Evolutionary conservation across 1,284 basidiomycete species (phyloP).

Genomic region (Malassezia slooffiae): DNA sequence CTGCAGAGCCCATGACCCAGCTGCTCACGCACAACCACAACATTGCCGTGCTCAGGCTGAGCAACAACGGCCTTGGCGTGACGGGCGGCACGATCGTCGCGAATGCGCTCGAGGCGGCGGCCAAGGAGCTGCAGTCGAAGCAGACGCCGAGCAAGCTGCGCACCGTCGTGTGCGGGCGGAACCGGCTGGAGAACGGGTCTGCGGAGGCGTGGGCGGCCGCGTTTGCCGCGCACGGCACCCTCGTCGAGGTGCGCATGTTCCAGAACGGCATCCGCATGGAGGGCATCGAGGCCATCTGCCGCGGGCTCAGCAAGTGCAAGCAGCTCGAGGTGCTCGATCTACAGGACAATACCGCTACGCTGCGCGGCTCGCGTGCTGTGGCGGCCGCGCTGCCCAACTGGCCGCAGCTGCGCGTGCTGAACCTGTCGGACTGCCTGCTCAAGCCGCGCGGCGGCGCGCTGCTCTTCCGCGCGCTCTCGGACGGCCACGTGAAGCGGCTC

Average conservation of each 20-base stretch:
- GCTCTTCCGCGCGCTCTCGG: slow-evolving; percentile 27
- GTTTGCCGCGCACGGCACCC: slow-evolving; percentile 65
- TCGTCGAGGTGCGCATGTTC: slow-evolving; percentile 79
- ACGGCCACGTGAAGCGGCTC: slow-evolving; percentile 29
- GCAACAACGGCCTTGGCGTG: slow-evolving; percentile 95
- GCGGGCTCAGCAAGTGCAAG: slow-evolving; percentile 61
- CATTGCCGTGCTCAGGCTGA: slow-evolving; percentile 78
- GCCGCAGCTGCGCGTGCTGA: slow-evolving; percentile 63
- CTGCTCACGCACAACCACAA: slow-evolving; percentile 52
- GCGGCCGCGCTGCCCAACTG: slow-evolving; percentile 59
- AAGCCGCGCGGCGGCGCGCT: slow-evolving; percentile 52
- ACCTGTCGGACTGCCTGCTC: slow-evolving; percentile 84
- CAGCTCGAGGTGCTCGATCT: slow-evolving; percentile 71
- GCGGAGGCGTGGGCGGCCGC: slow-evolving; percentile 74
- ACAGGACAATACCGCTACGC: slow-evolving; percentile 88
- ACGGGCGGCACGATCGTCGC: slow-evolving; percentile 77
- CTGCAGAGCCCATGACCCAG: slow-evolving; percentile 84
- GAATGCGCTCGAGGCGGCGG: slow-evolving; percentile 68
- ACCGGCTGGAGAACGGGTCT: slow-evolving; percentile 83
- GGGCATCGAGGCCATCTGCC: slow-evolving; percentile 71
- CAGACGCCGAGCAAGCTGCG: slow-evolving; percentile 63
- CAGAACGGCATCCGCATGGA: slow-evolving; percentile 96
- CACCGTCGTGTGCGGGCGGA: slow-evolving; percentile 81
- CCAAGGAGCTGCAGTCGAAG: slow-evolving; percentile 58
- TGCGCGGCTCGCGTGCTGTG: slow-evolving; percentile 63